Conservation (phyloP, 1,139 yeast genomes). For the Yamadazyma taylorii region DNA sequence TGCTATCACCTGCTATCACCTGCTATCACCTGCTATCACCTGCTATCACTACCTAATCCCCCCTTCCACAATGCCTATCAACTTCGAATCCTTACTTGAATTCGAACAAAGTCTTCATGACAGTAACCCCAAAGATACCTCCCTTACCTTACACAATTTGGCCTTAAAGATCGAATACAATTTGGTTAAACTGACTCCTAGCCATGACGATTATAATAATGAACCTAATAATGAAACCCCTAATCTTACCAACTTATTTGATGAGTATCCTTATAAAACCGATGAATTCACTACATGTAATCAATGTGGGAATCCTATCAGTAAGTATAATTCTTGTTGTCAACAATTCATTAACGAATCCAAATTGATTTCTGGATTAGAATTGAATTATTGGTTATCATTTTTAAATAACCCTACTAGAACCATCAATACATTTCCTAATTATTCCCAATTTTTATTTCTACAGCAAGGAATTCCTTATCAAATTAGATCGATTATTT, state of each 20-base stretch:
- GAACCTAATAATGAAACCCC: no score
- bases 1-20: no score
- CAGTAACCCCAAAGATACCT: conserved; percentile 19
- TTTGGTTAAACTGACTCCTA: conserved; percentile 10
- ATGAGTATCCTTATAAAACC: conserved; percentile 24
- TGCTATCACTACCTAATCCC: no score
- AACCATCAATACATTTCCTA: conserved; percentile 48
- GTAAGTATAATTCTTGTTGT: conserved; percentile 11
- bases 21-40: no score
- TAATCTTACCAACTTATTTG: conserved; percentile 15
- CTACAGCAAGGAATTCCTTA: conserved; percentile 44
- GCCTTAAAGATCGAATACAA: conserved; percentile 32
- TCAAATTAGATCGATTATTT: conserved; percentile 36
- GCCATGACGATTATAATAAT: no score
- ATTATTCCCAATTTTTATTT: conserved; percentile 43
- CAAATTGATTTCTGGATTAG: conserved; percentile 27
- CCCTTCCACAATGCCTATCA: conserved; percentile 14
- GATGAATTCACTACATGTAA: conserved; percentile 42
- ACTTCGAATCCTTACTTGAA: conserved; percentile 39
- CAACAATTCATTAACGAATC: conserved; percentile 13
- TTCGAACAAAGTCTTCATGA: conserved; percentile 43
- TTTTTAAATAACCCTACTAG: conserved; percentile 46
- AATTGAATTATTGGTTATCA: conserved; percentile 45
- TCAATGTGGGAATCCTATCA: conserved; percentile 18
- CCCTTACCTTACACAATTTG: conserved; percentile 30